These are phyloP conservation scores for Hypomyces perniciosus DNA, from an alignment of 2,329 filamentous ascomycete genomes.

Conservation along the genomic window DNA sequence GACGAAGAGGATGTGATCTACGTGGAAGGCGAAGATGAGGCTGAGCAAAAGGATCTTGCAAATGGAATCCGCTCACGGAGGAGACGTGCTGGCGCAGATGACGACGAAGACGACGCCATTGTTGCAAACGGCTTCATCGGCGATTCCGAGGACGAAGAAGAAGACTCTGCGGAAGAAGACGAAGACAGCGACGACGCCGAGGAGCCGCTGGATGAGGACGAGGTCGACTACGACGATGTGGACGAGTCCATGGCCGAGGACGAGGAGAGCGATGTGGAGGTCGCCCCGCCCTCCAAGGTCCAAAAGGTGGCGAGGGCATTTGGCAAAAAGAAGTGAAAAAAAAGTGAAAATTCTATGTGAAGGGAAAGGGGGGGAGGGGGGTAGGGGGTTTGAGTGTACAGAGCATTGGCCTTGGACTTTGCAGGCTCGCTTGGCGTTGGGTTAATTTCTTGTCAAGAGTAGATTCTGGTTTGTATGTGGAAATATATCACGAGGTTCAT, in stretches of 20 bases:
- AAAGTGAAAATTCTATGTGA: neutral
- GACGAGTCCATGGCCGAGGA: conserved; percentile 51
- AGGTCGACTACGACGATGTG: conserved; percentile 54
- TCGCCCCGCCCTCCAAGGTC: conserved; percentile 42
- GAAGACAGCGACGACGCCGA: conserved; percentile 42
- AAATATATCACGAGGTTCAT: neutral
- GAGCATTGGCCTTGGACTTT: neutral
- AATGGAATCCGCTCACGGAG: conserved; percentile 30
- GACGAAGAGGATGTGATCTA: conserved; percentile 73
- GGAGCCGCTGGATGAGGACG: conserved; percentile 50
- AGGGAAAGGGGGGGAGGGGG: neutral
- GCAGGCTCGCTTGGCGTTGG: conserved; percentile 12
- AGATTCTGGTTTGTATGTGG: neutral
- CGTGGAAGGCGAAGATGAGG: conserved; percentile 67
- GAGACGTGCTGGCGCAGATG: conserved; percentile 46
- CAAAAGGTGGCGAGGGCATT: conserved; percentile 33
- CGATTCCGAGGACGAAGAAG: conserved; percentile 55
- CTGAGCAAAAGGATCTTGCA: conserved; percentile 28
- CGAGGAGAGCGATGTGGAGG: conserved; percentile 46
- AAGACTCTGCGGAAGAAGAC: conserved; percentile 37
- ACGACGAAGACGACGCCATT: conserved; percentile 54
- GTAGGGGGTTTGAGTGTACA: neutral
- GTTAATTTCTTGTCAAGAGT: conserved; percentile 4
- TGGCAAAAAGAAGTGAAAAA: conserved; percentile 32
- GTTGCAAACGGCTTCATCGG: conserved; percentile 49